A percentile compares a stretch with the other conserved stretches of the same genome.
These are phyloP conservation scores for Kodamaea sp. DNA, from an alignment of 1,139 yeast species.

Conservation along the genomic window DNA sequence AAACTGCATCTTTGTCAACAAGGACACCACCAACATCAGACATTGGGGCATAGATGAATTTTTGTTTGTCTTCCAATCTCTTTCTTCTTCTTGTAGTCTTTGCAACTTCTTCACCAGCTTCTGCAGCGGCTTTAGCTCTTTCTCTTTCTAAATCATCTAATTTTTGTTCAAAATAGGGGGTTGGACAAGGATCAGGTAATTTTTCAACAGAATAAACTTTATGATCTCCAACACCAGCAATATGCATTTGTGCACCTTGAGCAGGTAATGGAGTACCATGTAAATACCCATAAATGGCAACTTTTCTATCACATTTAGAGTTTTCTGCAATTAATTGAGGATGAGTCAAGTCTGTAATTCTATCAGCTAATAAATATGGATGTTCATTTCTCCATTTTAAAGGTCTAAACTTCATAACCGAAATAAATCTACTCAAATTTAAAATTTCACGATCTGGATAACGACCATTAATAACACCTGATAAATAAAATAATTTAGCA, in stretches of 20 bases:
- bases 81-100: constrained; percentile 70
- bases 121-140: constrained; percentile 60
- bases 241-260: constrained; percentile 76
- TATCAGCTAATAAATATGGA: constrained; percentile 87
- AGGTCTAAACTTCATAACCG: constrained; percentile 97
- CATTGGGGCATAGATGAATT: constrained; percentile 97
- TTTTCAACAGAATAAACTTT: constrained; percentile 74
- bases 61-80: constrained; percentile 89
- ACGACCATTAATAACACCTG: constrained; percentile 96
- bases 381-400: constrained; percentile 98
- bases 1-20: constrained; percentile 95
- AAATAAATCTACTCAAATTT: constrained; percentile 85
- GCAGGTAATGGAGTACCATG: constrained; percentile 88
- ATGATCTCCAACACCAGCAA: constrained; percentile 95
- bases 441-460: constrained; percentile 96
- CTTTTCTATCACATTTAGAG: constrained; percentile 80
- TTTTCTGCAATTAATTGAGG: constrained; percentile 77
- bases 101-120: constrained; percentile 51
- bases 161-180: constrained; percentile 86
- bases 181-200: constrained; percentile 97
- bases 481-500: constrained; percentile 88
- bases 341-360: constrained; percentile 94
- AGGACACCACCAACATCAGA: constrained; percentile 97
- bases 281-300: constrained; percentile 89
- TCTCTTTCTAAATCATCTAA: constrained; percentile 77